These are phyloP conservation scores for Alternaria longipes DNA, from an alignment of 2,329 filamentous ascomycete genomes.

Conservation along the genomic window DNA sequence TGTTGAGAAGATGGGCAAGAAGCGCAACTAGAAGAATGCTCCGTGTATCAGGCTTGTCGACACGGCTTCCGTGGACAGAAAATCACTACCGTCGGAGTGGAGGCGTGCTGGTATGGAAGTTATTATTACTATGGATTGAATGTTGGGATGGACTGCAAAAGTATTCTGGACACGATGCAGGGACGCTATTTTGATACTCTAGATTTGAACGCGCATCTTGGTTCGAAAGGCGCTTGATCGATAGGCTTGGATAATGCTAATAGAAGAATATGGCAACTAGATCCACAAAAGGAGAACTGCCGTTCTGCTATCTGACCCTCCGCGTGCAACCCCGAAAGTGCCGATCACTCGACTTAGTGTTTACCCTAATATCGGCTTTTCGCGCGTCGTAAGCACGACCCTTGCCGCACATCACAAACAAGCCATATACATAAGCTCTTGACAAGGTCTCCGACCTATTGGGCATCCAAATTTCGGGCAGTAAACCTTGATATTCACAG, in stretches of 20 bases:
- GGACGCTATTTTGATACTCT: constrained; percentile 8
- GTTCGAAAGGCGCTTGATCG: constrained; percentile 1
- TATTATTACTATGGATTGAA: background rate
- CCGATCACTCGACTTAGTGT: background rate
- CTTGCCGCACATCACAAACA: background rate
- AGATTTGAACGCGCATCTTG: constrained; percentile 5
- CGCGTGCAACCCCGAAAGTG: background rate
- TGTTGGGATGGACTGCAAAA: background rate
- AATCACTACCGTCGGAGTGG: background rate
- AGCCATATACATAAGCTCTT: background rate
- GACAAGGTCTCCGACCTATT: background rate
- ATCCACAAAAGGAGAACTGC: background rate
- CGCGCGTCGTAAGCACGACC: constrained; percentile 4
- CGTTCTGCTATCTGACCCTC: background rate
- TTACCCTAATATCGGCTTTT: background rate
- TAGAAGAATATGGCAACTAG: constrained; percentile 7
- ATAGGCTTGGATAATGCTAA: constrained; percentile 7
- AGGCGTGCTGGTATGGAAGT: background rate
- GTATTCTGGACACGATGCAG: background rate
- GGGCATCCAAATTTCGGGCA: background rate
- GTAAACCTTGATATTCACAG: background rate
- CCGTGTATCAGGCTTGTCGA: background rate
- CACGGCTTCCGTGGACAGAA: background rate
- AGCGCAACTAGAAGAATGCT: constrained; percentile 38
- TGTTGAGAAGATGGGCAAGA: constrained; percentile 40